Conservation (phyloP, 2,329 filamentous ascomycete species). For the Ilyonectria mors-panacis region DNA sequence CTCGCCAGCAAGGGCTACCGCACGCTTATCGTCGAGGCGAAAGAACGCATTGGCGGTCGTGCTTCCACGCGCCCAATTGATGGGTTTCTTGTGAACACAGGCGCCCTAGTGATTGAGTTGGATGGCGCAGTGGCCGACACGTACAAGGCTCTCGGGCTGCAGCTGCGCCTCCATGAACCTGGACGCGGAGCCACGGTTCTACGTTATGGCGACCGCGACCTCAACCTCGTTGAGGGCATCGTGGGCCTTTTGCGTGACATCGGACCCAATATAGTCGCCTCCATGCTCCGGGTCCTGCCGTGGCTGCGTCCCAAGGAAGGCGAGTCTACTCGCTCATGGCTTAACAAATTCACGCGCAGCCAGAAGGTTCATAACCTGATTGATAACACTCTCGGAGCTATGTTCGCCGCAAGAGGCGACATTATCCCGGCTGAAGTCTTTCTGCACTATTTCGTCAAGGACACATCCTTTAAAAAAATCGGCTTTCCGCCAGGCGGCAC, state of each 20-base stretch:
- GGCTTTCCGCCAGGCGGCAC: neutral
- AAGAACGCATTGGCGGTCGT: constrained; percentile 2
- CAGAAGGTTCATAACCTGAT: neutral
- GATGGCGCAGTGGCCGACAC: constrained; percentile 1
- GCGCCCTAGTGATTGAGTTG: neutral
- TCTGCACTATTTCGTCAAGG: neutral
- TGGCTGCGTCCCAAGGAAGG: neutral
- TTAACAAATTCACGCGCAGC: constrained; percentile 6
- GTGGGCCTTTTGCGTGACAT: too few relatives aligned
- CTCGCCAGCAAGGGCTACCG: neutral
- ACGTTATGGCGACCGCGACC: neutral
- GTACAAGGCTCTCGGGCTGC: neutral
- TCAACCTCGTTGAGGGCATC: neutral
- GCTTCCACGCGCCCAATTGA: neutral
- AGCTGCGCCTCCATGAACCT: neutral
- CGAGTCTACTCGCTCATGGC: constrained; percentile 6
- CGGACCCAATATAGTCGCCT: too few relatives aligned
- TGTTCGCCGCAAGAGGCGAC: constrained; percentile 4
- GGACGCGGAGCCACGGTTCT: neutral
- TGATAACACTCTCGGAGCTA: neutral
- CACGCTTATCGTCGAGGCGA: neutral
- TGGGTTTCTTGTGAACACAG: neutral
- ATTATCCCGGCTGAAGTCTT: neutral
- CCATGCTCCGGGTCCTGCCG: too few relatives aligned
- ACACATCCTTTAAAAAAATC: constrained; percentile 8